Base-by-base conservation (phyloP, 2,329 filamentous ascomycete genomes). In the Penicillium verrucosum region DNA sequence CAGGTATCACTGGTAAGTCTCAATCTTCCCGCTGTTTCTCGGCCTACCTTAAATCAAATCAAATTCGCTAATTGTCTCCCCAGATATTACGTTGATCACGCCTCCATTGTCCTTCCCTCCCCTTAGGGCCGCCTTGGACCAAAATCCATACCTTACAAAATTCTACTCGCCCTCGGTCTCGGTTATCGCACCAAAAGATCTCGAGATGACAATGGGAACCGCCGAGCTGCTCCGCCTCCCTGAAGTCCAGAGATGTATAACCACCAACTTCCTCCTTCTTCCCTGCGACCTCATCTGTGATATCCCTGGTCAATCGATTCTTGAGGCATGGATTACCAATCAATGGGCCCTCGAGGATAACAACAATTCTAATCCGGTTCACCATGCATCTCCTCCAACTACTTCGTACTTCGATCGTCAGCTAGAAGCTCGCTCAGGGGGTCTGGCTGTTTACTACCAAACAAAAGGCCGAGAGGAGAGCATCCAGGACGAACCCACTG, bases 161-260 rank as follows among this genome's bases (percentile, higher is more conserved):
- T 32, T 48, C n/a, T 49, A 34, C 12, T 41, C 44, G 3, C 38
- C 75, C 29, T 73, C 73, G 0, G 70, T 72, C 38, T 89, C 89
- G 58, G 87, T 96, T 14, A 76, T 96, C n/a, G 87, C 91, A 1
- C 92, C 92, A 0, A 77, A 81, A 64, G 86, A 83, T 41, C 80
- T 96, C 30, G 86, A 89, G 47, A 86, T 92, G 67, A 93, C 90
- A 59, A 95, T 89, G 0, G 91, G 91, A 50, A 97, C 93, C 7
- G 92, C 90, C 5, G 88, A 96, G 67, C 85, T 97, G 23, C 82
- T 97, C 49, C 85, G 92, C 7, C 81, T 96, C 11, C 88, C 89
- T 0, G 89, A 96, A 70, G 85, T 97, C 42, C 86, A 88, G 68
- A 80, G 81, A 18, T 81, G 85, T 5, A 84, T 97, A 64, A 90